Percentiles rank a stretch among this genome's conserved stretches.
Evolutionary conservation across 192 early-diverging fungal species (phyloP).

Genomic region (Linnemannia zychae): DNA sequence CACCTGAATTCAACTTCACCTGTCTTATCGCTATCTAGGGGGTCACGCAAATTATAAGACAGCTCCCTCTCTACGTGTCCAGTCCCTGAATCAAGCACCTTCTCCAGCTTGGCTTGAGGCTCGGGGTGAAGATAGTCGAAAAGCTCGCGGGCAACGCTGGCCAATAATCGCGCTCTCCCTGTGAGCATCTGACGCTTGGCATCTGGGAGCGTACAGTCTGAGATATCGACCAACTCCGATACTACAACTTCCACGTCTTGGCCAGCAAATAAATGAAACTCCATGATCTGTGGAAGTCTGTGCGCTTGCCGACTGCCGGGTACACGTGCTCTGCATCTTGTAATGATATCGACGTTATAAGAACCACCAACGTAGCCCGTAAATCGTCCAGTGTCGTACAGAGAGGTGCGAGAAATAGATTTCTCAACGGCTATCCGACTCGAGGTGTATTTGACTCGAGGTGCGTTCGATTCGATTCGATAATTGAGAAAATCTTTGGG

Average conservation of each 20-base stretch:
- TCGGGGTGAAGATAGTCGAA: not conserved
- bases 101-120: constrained; percentile 25
- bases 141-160: constrained; percentile 24
- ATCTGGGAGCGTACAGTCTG: constrained; percentile 3
- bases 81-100: constrained; percentile 22
- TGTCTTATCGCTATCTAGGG: constrained; percentile 10
- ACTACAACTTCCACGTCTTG: constrained; percentile 10
- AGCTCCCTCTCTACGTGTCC: constrained; percentile 10
- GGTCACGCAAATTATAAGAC: not conserved
- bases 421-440: constrained; percentile 26
- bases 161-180: constrained; percentile 24
- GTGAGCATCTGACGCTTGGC: constrained; percentile 20
- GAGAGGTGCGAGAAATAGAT: constrained; percentile 49
- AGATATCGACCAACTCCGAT: constrained; percentile 8
- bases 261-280: constrained; percentile 22
- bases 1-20: constrained; percentile 1
- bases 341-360: constrained; percentile 42
- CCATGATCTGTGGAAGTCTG: constrained; percentile 17
- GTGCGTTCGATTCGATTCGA: too few species aligned
- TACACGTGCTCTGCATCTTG: constrained; percentile 40
- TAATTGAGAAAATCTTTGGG: too few species aligned
- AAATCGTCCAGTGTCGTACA: constrained; percentile 26
- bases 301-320: constrained; percentile 31
- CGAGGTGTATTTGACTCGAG: too few species aligned
- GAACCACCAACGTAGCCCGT: constrained; percentile 39